These are phyloP conservation scores for Datura wrightii DNA, from an alignment of 257 asterid genomes.

Conservation along the genomic window DNA sequence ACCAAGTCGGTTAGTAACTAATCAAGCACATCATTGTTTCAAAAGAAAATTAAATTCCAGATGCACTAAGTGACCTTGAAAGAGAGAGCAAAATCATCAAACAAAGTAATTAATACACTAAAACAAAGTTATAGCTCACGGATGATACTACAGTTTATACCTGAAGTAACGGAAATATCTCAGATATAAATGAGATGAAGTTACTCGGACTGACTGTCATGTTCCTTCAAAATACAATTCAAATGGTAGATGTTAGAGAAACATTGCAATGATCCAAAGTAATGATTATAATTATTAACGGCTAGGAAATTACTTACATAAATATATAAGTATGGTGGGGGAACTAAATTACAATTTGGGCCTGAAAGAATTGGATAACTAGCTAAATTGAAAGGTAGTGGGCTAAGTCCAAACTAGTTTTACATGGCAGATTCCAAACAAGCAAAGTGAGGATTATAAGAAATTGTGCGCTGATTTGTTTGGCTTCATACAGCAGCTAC, in stretches of 20 bases:
- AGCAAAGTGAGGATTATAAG: neutral
- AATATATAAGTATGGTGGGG: neutral
- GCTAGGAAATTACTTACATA: neutral
- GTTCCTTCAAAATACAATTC: slow-evolving; percentile 64
- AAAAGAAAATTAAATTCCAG: neutral
- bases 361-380: slow-evolving; percentile 18
- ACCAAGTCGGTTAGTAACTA: neutral
- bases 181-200: slow-evolving; percentile 79
- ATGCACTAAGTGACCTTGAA: slow-evolving; percentile 25
- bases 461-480: neutral
- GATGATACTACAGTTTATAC: slow-evolving; percentile 42
- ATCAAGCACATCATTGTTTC: neutral
- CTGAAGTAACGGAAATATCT: slow-evolving; percentile 90
- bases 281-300: neutral
- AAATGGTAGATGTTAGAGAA: slow-evolving; percentile 44
- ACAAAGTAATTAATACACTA: slow-evolving; percentile 31
- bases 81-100: neutral
- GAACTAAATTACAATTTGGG: neutral
- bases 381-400: neutral
- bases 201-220: slow-evolving; percentile 63
- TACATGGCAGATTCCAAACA: slow-evolving; percentile 2
- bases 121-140: neutral
- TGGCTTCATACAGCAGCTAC: neutral
- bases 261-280: neutral
- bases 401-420: neutral